Conservation (phyloP, 1,139 yeast species). For the Kurtzmaniella quercitrusa region DNA sequence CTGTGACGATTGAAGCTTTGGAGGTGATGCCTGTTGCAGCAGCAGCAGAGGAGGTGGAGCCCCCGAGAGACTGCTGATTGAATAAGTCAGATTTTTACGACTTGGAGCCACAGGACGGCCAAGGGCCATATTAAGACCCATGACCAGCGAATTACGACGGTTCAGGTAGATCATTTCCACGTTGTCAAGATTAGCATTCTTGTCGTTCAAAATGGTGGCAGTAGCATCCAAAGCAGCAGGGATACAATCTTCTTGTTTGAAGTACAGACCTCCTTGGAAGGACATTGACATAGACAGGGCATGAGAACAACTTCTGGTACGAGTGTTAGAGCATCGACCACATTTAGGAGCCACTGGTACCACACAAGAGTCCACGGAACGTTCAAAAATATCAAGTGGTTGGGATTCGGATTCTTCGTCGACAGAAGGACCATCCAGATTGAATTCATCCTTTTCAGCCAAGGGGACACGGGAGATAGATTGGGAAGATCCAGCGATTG, state of each 20-base stretch:
- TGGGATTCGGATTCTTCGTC: neutral
- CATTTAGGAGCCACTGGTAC: constrained; percentile 12
- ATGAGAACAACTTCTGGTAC: constrained; percentile 24
- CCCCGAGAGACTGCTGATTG: constrained; percentile 19
- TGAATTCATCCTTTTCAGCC: neutral
- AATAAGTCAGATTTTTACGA: constrained; percentile 37
- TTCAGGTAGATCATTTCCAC: constrained; percentile 64
- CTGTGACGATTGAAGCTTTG: constrained; percentile 32
- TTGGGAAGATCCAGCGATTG: neutral
- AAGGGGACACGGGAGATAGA: neutral
- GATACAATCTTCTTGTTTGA: constrained; percentile 56
- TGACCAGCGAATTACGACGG: constrained; percentile 56
- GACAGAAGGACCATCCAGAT: neutral
- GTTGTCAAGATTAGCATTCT: constrained; percentile 55
- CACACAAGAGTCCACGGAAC: constrained; percentile 46
- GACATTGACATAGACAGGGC: constrained; percentile 21
- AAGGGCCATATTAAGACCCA: constrained; percentile 58
- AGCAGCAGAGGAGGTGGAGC: constrained; percentile 9
- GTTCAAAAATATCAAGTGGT: constrained; percentile 44
- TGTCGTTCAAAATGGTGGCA: constrained; percentile 56
- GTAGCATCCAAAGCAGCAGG: constrained; percentile 86
- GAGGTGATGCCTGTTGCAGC: constrained; percentile 29
- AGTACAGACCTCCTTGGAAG: constrained; percentile 20
- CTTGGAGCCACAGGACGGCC: constrained; percentile 42
- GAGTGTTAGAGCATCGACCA: constrained; percentile 10